Base-by-base conservation (phyloP, 148 eudicot genomes). In the Chenopodium suecicum region DNA sequence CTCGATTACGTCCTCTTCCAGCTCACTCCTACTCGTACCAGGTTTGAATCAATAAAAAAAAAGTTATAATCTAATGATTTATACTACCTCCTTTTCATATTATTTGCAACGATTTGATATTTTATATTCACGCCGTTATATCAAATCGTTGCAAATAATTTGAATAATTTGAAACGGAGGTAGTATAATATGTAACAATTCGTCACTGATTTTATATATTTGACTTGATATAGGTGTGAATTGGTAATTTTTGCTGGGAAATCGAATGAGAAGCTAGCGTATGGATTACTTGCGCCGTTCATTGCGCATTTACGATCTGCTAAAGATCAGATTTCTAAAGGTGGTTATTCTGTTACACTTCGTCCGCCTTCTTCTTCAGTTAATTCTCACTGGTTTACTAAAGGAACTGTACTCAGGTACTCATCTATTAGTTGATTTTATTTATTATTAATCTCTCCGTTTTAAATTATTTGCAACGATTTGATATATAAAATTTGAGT, bases 1-100 rank as follows among this genome's bases (percentile, higher is more conserved):
- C 90, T 94, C 2, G 98, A 92, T 83, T 83, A 89, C 68, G 91
- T 90, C 66, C 86, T 94, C 52, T 94, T 94, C 87, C 98, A 92
- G 74, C 92, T 94, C 72, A 94, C 98, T 25, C 98, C 98, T 1
- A 94, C 98, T 1, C 86, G 98, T 79, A 94, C 98, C 37, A 94
- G 98, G 98, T 41, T 41, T 92, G 76, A 7, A 37, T 8, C 14
- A 67, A 2, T 1, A 48, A 48, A 5, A 37, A 37, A 37, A 37
- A 37, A 37, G 4, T 0, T 0, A 37, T 5, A 37, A 37, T 37
- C 44, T 5, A 37, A 37, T 4, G 5, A 34, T 0, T 37, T 37
- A 37, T 37, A 37, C 44, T 37, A 5, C 7, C 44, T 37, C 44
- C 44, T 7, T 41, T 41, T 41, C 8, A 41, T 41, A 41, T 41